phyloP scores from a whole-genome alignment of 192 early-diverging fungal species.

The Podila horticola region DNA sequence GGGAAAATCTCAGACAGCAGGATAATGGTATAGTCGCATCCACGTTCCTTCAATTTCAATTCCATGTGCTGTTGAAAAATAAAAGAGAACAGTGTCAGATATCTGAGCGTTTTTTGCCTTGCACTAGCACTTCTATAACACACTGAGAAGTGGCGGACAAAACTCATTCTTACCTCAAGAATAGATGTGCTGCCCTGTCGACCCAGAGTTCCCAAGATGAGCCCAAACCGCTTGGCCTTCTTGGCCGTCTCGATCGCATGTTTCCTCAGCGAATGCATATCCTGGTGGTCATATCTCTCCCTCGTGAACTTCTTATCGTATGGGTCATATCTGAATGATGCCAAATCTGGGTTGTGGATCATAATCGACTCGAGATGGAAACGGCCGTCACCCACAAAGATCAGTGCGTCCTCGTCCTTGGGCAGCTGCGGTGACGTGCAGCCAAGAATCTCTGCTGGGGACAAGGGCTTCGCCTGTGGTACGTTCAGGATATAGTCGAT shows the following conservation, averaged over 20 bases:
- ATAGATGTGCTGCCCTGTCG: constrained; percentile 96
- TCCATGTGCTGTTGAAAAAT: constrained; percentile 68
- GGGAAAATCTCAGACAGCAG: constrained; percentile 97
- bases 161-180: constrained; percentile 64
- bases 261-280: constrained; percentile 89
- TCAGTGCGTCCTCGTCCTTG: constrained; percentile 75
- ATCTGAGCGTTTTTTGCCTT: background rate
- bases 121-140: background rate
- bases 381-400: constrained; percentile 93
- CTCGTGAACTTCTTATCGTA: constrained; percentile 92
- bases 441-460: constrained; percentile 95
- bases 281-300: constrained; percentile 92
- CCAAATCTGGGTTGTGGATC: constrained; percentile 94
- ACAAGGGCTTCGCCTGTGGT: constrained; percentile 95
- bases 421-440: constrained; percentile 91
- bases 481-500: constrained; percentile 75
- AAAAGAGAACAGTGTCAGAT: background rate
- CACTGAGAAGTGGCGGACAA: background rate
- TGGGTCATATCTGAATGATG: constrained; percentile 95
- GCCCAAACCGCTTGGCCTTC: constrained; percentile 81
- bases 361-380: constrained; percentile 99
- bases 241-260: constrained; percentile 83
- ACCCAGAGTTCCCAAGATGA: constrained; percentile 96
- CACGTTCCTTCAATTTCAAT: constrained; percentile 66
- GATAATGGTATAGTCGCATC: constrained; percentile 75